Evolutionary conservation across 371 early-diverging fungal genomes (phyloP).

Genomic region (Apophysomyces variabilis): DNA sequence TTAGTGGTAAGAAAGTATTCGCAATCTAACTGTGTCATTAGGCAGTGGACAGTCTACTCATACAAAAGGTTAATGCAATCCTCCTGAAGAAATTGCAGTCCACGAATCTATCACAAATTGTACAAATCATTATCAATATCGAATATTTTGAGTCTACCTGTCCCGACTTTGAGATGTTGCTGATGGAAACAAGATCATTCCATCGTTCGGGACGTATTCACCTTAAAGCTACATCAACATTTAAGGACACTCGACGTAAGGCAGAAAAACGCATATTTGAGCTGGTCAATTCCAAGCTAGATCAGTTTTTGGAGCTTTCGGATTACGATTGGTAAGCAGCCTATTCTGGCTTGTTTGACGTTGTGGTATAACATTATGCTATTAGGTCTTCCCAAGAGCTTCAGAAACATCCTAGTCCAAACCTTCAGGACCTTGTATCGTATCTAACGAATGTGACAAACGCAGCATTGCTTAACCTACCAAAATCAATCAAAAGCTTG

Average conservation of each 20-base stretch:
- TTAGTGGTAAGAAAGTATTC: slow-evolving; percentile 14
- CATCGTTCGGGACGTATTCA: slow-evolving; percentile 63
- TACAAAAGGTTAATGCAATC: slow-evolving; percentile 75
- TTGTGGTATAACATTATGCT: neutral
- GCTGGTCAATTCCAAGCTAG: slow-evolving; percentile 80
- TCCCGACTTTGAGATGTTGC: slow-evolving; percentile 76
- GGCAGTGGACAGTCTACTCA: slow-evolving; percentile 80
- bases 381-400: slow-evolving; percentile 43
- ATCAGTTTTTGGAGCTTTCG: slow-evolving; percentile 78
- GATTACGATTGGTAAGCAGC: slow-evolving; percentile 80
- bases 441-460: slow-evolving; percentile 73
- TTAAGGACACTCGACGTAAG: slow-evolving; percentile 69
- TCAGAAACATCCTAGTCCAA: slow-evolving; percentile 62
- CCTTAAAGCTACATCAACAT: slow-evolving; percentile 73
- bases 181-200: slow-evolving; percentile 71
- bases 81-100: slow-evolving; percentile 68
- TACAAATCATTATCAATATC: slow-evolving; percentile 84
- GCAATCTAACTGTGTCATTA: slow-evolving; percentile 25
- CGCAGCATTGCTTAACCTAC: slow-evolving; percentile 73
- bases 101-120: slow-evolving; percentile 74
- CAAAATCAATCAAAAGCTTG: slow-evolving; percentile 67
- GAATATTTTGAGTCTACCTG: slow-evolving; percentile 82
- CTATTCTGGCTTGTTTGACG: neutral
- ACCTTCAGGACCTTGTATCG: slow-evolving; percentile 73
- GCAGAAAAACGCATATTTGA: slow-evolving; percentile 86